These are phyloP conservation scores for Hypoxylon perforatum DNA, from an alignment of 495 filamentous ascomycete species.

Conservation along the genomic window DNA sequence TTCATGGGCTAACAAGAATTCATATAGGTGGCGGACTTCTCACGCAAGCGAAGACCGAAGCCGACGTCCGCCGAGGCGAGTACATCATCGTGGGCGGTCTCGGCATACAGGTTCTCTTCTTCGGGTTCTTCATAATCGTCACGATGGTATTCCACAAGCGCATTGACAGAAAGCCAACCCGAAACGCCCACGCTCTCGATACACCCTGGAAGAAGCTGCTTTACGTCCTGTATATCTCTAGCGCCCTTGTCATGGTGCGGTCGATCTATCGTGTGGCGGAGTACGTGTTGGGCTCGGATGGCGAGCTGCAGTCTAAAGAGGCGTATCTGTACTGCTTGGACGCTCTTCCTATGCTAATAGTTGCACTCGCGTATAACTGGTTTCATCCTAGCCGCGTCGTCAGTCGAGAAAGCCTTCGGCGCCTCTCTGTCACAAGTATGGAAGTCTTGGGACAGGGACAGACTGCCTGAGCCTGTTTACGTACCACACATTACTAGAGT, in stretches of 20 bases:
- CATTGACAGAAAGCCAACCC: slow-evolving; percentile 23
- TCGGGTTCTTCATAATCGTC: slow-evolving; percentile 61
- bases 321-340: slow-evolving; percentile 69
- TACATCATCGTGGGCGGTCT: slow-evolving; percentile 57
- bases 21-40: slow-evolving; percentile 47
- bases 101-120: slow-evolving; percentile 62
- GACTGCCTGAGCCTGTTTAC: not conserved
- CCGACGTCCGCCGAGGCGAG: slow-evolving; percentile 49
- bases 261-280: slow-evolving; percentile 68
- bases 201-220: slow-evolving; percentile 64
- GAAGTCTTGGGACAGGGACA: slow-evolving; percentile 8
- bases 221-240: slow-evolving; percentile 61
- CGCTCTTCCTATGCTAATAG: slow-evolving; percentile 61
- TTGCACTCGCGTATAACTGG: slow-evolving; percentile 58
- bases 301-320: slow-evolving; percentile 57
- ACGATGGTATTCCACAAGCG: slow-evolving; percentile 52
- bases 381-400: slow-evolving; percentile 53
- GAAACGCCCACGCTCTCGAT: not conserved
- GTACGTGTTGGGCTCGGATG: slow-evolving; percentile 64
- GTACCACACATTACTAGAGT: too few relatives aligned
- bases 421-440: slow-evolving; percentile 13
- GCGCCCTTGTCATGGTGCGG: slow-evolving; percentile 67
- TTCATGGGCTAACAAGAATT: not conserved
- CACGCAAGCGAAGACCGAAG: slow-evolving; percentile 22
- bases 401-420: not conserved